Base-by-base conservation (phyloP, 108 stramenopile species). In the Nitzschia inconspicua region DNA sequence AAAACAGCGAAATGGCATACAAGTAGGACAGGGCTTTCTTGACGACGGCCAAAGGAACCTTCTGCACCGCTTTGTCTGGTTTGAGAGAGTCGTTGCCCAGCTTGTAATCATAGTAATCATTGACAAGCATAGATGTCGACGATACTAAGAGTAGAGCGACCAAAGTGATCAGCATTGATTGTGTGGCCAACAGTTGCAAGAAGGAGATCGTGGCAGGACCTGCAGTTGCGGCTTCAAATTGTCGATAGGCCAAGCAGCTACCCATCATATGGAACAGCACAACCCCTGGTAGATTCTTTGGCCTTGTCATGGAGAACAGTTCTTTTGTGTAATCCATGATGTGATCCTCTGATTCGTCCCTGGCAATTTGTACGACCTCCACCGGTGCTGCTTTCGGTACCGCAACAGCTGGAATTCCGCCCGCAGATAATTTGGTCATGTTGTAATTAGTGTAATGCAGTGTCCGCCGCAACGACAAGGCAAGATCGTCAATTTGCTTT, bases 81-180 rank as follows among this genome's bases (percentile, higher is more conserved):
- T 59, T 40, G 43, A 35, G 24, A 20, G 64, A 13, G 60, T 90
- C 85, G 16, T 73, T 63, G 25, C 82, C 84, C 50, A 65, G 57
- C 30, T 77, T 69, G 10, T 66, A 65, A 63, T 90, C 89, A 64
- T 86, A 86, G 54, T 86, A 86, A 70, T 90, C 89, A 68, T 90
- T 90, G 49, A 86, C 82, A 27, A 90, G 57, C 89, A 90, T 90
- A 37, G 49, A 55, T 26, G 83, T 83, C 9, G 85, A 68, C 1
- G 85, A 80, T 4, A 76, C 79, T 8, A 86, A 60, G 23, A 88
- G 32, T 8, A 88, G 52, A 6, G 79, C 71, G 0, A 79, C 27
- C 49, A 84, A 36, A 30, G 75, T 73, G 47, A 80, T 47, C 23
- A 77, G 28, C 70, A 83, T 80, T 32, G 51, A 50, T 11, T 81